Conservation (phyloP, 2,329 filamentous ascomycete species). For the Penicillium sp. region DNA sequence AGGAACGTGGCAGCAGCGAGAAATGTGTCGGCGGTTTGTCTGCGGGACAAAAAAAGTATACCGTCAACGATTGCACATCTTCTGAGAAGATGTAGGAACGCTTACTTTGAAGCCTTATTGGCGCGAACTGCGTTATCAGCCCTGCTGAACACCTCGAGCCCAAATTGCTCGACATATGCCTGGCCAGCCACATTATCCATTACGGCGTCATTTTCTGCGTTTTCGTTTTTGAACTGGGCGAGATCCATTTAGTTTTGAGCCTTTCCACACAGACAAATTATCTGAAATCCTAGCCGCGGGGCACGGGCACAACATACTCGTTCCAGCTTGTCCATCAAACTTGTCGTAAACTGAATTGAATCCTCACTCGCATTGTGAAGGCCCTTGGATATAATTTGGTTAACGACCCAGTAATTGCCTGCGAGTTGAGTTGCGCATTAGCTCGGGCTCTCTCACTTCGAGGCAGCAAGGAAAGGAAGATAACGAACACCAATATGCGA, state of each 20-base stretch:
- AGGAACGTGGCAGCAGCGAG: slow-evolving; percentile 90
- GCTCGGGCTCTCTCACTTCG: neutral
- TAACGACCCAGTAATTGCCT: slow-evolving; percentile 90
- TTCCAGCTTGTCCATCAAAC: slow-evolving; percentile 88
- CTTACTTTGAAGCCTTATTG: slow-evolving; percentile 75
- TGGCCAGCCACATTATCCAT: slow-evolving; percentile 80
- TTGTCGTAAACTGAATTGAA: slow-evolving; percentile 73
- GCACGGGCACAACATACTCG: slow-evolving; percentile 50
- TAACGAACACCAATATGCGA: slow-evolving; percentile 88
- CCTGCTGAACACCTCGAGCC: slow-evolving; percentile 77
- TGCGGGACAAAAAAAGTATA: slow-evolving; percentile 29
- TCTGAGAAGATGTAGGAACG: neutral
- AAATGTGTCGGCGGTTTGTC: slow-evolving; percentile 90
- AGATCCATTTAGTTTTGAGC: slow-evolving; percentile 4
- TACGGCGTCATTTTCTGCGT: slow-evolving; percentile 76
- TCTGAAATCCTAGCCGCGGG: neutral
- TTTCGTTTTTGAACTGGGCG: slow-evolving; percentile 62
- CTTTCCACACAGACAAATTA: neutral
- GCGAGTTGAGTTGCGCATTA: neutral
- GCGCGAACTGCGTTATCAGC: slow-evolving; percentile 78
- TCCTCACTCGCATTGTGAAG: slow-evolving; percentile 77
- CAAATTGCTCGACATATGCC: slow-evolving; percentile 93
- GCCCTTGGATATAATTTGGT: slow-evolving; percentile 78
- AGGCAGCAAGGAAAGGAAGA: neutral
- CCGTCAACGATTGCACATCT: neutral